A percentile compares a stretch with the other conserved stretches of the same genome.
These are phyloP conservation scores for Blastobotrys petasosporus DNA, from an alignment of 1,139 yeast species.

Conservation along the genomic window DNA sequence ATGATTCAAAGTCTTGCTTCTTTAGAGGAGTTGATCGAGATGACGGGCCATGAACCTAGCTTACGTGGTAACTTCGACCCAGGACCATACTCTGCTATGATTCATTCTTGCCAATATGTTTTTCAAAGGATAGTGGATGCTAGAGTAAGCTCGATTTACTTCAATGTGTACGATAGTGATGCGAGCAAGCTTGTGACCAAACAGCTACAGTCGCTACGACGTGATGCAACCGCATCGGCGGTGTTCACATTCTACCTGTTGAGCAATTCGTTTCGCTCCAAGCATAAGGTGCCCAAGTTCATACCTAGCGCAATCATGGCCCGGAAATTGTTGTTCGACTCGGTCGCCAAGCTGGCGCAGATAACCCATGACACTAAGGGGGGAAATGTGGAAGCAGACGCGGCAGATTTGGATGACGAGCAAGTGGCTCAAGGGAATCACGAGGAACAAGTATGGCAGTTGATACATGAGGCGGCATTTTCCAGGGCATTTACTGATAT, in stretches of 20 bases:
- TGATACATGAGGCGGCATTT: constrained; percentile 46
- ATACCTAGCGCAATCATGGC: constrained; percentile 42
- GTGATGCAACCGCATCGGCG: constrained; percentile 45
- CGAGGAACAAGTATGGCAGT: constrained; percentile 35
- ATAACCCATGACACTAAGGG: background rate
- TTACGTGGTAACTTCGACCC: constrained; percentile 26
- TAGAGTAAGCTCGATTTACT: constrained; percentile 43
- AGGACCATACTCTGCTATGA: constrained; percentile 27
- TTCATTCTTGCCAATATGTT: constrained; percentile 38
- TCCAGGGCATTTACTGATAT: constrained; percentile 44
- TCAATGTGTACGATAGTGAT: constrained; percentile 43
- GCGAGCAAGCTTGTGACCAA: constrained; percentile 34
- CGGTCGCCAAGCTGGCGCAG: constrained; percentile 33
- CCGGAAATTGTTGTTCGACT: constrained; percentile 41
- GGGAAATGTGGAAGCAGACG: background rate
- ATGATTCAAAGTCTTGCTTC: constrained; percentile 41
- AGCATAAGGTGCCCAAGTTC: constrained; percentile 38
- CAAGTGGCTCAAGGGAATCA: constrained; percentile 5
- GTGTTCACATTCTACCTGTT: constrained; percentile 40
- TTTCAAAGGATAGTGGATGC: constrained; percentile 44
- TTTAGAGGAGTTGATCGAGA: constrained; percentile 35
- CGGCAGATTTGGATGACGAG: background rate
- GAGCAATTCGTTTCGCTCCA: constrained; percentile 39
- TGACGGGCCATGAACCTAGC: constrained; percentile 38
- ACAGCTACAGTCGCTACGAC: constrained; percentile 39